phyloP scores from a whole-genome alignment of 140 eudicot species.

The Anethum foeniculum region DNA sequence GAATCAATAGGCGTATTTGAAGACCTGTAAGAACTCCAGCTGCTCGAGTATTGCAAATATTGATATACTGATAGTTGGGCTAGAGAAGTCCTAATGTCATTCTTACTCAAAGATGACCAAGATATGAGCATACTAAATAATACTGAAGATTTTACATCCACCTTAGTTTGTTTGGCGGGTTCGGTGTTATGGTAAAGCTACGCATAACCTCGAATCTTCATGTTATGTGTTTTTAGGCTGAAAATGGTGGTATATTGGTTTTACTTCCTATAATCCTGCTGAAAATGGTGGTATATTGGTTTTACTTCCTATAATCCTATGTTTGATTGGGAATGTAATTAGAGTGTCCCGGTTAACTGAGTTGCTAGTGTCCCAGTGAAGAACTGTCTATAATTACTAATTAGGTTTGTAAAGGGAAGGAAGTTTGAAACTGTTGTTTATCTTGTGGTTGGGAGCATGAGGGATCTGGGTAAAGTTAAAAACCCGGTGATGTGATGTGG shows the following conservation, averaged over 20 bases:
- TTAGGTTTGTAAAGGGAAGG: not conserved
- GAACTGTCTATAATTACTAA: not conserved
- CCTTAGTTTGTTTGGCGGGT: not conserved
- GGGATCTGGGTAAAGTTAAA: not conserved
- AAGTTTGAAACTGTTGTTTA: not conserved
- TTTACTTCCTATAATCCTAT: not conserved
- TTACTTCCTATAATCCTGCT: not conserved
- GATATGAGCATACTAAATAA: not conserved
- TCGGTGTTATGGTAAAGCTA: not conserved
- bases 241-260: not conserved
- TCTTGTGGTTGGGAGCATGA: not conserved
- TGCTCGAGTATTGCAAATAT: conserved; percentile 5
- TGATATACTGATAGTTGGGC: conserved; percentile 2
- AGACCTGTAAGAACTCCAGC: conserved; percentile 15
- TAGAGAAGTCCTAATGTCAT: not conserved
- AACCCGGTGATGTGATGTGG: not conserved
- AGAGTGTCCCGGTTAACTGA: not conserved
- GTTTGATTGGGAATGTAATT: not conserved
- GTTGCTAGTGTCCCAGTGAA: not conserved
- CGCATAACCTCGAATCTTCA: not conserved
- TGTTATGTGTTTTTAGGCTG: not conserved
- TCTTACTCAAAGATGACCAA: not conserved
- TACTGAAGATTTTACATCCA: not conserved
- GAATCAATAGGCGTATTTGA: conserved; percentile 2
- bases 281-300: not conserved